These are phyloP conservation scores for Dipodascus albidus DNA, from an alignment of 805 yeast species.

Conservation along the genomic window DNA sequence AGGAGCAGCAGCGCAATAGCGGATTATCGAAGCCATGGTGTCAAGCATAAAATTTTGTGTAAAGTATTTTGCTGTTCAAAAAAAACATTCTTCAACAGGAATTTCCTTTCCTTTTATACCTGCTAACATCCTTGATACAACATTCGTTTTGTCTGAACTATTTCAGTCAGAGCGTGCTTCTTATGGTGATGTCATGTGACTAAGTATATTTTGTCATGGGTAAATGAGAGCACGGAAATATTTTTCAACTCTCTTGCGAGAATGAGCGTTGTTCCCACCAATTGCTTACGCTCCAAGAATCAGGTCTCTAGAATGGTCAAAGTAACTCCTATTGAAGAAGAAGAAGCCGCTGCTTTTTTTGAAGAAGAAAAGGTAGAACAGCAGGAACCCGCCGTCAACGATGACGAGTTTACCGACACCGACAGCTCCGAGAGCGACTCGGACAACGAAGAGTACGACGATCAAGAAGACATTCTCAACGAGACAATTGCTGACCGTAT, in stretches of 20 bases:
- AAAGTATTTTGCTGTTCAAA: background rate
- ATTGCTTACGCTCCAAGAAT: no score
- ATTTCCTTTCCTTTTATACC: background rate
- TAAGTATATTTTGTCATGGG: background rate
- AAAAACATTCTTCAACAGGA: background rate
- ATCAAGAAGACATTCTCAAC: constrained; percentile 62
- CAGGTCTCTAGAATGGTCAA: constrained; percentile 51
- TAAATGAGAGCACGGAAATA: background rate
- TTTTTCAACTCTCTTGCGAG: no score
- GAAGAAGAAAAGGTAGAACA: constrained; percentile 31
- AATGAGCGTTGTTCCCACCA: no score
- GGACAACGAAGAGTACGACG: constrained; percentile 47
- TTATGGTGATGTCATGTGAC: background rate
- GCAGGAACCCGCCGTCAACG: constrained; percentile 27
- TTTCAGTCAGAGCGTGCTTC: background rate
- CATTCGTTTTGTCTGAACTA: background rate
- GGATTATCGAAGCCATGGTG: constrained; percentile 19
- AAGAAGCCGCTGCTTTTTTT: constrained; percentile 24
- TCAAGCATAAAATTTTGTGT: background rate
- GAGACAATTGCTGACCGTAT: constrained; percentile 84
- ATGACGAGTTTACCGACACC: constrained; percentile 36
- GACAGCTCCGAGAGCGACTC: constrained; percentile 41
- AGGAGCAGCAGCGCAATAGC: constrained; percentile 22
- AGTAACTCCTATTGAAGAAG: constrained; percentile 62
- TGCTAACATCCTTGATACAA: background rate